Evolutionary conservation across 768 basidiomycete genomes (phyloP).

Genomic region (Suillus americanus): DNA sequence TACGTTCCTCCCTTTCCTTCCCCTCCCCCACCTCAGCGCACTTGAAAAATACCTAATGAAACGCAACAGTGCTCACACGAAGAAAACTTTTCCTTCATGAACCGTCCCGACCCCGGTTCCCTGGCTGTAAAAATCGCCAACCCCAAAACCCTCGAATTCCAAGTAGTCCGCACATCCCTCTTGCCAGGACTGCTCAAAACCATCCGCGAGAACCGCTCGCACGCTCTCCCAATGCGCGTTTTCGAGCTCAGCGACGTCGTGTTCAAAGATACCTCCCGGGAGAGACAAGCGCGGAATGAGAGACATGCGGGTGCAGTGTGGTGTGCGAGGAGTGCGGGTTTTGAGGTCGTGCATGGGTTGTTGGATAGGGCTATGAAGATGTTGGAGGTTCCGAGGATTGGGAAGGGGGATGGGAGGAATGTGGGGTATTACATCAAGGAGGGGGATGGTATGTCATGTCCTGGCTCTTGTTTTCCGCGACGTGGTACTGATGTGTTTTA

Average conservation of each 20-base stretch:
- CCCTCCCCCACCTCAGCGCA: background rate
- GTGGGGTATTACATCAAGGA: slow-evolving; percentile 94
- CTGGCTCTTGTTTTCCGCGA: background rate
- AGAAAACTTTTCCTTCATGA: slow-evolving; percentile 95
- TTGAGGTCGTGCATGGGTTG: slow-evolving; percentile 94
- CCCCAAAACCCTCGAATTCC: slow-evolving; percentile 97
- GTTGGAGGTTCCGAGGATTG: slow-evolving; percentile 85
- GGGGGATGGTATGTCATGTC: slow-evolving; percentile 63
- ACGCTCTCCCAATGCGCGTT: slow-evolving; percentile 86
- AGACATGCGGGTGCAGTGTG: slow-evolving; percentile 88
- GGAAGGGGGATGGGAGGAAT: slow-evolving; percentile 52
- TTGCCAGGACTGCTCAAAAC: slow-evolving; percentile 96
- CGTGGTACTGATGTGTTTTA: slow-evolving; percentile 30
- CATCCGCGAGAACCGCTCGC: slow-evolving; percentile 92
- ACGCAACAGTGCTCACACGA: slow-evolving; percentile 87
- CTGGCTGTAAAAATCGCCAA: slow-evolving; percentile 91
- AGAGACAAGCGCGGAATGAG: slow-evolving; percentile 86
- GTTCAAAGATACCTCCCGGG: slow-evolving; percentile 75
- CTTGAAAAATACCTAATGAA: slow-evolving; percentile 2
- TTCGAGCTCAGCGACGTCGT: slow-evolving; percentile 95
- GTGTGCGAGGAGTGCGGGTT: slow-evolving; percentile 96
- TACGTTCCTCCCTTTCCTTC: slow-evolving; percentile 36
- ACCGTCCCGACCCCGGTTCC: slow-evolving; percentile 78
- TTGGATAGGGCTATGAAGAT: slow-evolving; percentile 95
- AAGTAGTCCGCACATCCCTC: slow-evolving; percentile 95